Conservation (phyloP, 805 yeast genomes). For the Teunomyces cretensis region DNA sequence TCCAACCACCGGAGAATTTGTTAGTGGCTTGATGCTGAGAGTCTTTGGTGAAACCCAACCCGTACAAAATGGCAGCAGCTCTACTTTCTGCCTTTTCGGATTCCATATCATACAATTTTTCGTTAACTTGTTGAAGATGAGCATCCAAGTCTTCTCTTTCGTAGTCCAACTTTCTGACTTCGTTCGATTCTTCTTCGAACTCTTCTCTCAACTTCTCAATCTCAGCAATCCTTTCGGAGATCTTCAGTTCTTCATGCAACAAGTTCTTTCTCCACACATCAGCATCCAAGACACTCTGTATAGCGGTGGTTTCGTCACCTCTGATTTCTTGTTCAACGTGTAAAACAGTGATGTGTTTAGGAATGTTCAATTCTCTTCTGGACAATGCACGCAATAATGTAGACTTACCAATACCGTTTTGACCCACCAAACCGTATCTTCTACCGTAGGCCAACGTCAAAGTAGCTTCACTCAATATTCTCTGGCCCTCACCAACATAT, state of each 20-base stretch:
- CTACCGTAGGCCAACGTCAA: constrained; percentile 87
- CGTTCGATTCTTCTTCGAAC: constrained; percentile 70
- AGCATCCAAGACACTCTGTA: constrained; percentile 96
- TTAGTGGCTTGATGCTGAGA: constrained; percentile 83
- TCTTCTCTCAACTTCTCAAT: constrained; percentile 68
- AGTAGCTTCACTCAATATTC: constrained; percentile 86
- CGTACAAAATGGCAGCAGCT: constrained; percentile 90
- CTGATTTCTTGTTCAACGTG: constrained; percentile 97
- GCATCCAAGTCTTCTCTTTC: constrained; percentile 85
- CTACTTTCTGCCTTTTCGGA: constrained; percentile 96
- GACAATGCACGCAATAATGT: constrained; percentile 88
- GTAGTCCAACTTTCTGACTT: constrained; percentile 76
- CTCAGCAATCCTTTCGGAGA: constrained; percentile 71
- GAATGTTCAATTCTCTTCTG: constrained; percentile 89
- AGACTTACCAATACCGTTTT: constrained; percentile 99
- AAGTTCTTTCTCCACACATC: constrained; percentile 98
- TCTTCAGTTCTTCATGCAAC: constrained; percentile 70
- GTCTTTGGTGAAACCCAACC: constrained; percentile 90
- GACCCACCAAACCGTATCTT: constrained; percentile 97
- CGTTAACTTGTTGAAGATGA: constrained; percentile 75
- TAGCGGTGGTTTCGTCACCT: constrained; percentile 89
- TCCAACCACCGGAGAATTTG: constrained; percentile 99
- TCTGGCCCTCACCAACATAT: constrained; percentile 92
- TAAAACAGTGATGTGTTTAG: constrained; percentile 91
- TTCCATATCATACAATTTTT: constrained; percentile 88